These are phyloP conservation scores for Jamesozyma jinghongensis DNA, from an alignment of 805 yeast species.

Conservation along the genomic window DNA sequence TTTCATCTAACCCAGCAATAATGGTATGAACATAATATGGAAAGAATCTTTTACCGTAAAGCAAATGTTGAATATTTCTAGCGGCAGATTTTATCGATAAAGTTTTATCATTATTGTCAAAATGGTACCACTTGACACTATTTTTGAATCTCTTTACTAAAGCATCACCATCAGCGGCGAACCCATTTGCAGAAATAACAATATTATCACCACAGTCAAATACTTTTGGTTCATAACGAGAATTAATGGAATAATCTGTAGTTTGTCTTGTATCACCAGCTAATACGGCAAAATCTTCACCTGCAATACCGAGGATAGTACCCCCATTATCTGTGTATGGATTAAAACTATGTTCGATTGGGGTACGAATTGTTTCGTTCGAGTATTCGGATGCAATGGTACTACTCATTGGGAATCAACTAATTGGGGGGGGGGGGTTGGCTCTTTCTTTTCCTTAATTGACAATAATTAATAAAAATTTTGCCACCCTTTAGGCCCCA, in stretches of 20 bases:
- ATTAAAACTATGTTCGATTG: conserved; percentile 86
- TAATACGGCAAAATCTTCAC: conserved; percentile 90
- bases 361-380: conserved; percentile 42
- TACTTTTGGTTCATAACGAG: conserved; percentile 86
- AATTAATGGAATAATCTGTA: conserved; percentile 85
- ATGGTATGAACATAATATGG: conserved; percentile 95
- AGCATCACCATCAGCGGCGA: conserved; percentile 90
- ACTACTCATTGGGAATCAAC: not conserved
- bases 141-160: conserved; percentile 63
- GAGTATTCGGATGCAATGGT: conserved; percentile 61
- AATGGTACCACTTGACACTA: conserved; percentile 82
- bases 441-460: not conserved
- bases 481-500: not conserved
- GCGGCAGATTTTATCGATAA: conserved; percentile 71
- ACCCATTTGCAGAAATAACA: conserved; percentile 87
- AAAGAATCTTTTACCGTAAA: conserved; percentile 90
- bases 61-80: conserved; percentile 77
- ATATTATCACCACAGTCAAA: conserved; percentile 82
- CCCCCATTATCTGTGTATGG: conserved; percentile 97
- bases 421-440: not conserved
- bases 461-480: not conserved
- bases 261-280: conserved; percentile 99
- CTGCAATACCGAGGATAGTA: conserved; percentile 94
- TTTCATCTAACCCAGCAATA: conserved; percentile 80
- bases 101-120: conserved; percentile 64